Evolutionary conservation across 768 basidiomycete species (phyloP).

Genomic region (Lentinula sp.): DNA sequence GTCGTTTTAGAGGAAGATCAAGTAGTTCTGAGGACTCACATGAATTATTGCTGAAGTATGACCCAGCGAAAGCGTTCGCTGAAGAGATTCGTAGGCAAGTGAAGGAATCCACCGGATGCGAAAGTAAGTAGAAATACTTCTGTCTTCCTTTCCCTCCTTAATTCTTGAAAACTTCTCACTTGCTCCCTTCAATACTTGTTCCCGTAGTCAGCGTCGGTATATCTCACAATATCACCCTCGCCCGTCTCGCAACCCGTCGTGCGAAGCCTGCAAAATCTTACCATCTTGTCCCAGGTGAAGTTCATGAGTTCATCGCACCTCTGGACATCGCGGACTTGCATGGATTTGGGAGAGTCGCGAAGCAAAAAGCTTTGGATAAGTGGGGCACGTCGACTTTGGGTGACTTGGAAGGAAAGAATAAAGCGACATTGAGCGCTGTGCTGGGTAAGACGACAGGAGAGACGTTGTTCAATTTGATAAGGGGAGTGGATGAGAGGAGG

Average conservation of each 20-base stretch:
- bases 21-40: conserved; percentile 18
- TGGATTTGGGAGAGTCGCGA: conserved; percentile 75
- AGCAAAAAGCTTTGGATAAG: conserved; percentile 76
- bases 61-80: conserved; percentile 74
- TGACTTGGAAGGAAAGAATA: conserved; percentile 60
- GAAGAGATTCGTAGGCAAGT: conserved; percentile 77
- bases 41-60: conserved; percentile 17
- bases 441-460: conserved; percentile 81
- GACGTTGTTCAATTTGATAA: conserved; percentile 75
- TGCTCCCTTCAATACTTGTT: neutral
- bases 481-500: conserved; percentile 77
- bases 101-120: conserved; percentile 73
- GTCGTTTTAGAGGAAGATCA: conserved; percentile 24
- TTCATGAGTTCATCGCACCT: conserved; percentile 51
- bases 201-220: conserved; percentile 84
- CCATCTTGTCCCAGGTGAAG: conserved; percentile 56
- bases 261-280: conserved; percentile 91
- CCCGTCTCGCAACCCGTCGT: conserved; percentile 82
- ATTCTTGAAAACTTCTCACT: neutral
- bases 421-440: conserved; percentile 57
- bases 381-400: conserved; percentile 67
- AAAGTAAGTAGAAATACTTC: conserved; percentile 42
- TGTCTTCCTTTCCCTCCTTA: neutral
- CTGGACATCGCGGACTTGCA: conserved; percentile 78
- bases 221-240: conserved; percentile 85